phyloP scores from a whole-genome alignment of 176 grass and related monocot genomes.

The Musa acuminata region DNA sequence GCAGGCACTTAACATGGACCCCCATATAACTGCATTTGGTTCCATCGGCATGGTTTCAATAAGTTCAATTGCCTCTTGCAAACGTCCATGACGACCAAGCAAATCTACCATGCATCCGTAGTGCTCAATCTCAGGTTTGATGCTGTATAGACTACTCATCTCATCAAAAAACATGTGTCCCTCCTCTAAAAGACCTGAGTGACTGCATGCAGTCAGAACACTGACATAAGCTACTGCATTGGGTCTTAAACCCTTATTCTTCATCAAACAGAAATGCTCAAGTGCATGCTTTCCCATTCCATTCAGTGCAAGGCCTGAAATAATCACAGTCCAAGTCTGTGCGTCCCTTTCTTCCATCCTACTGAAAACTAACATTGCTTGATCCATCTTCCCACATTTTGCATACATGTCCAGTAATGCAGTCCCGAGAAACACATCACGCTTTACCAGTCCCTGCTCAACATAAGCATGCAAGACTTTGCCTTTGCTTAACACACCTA shows the following conservation, averaged over 20 bases:
- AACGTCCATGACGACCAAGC: conserved; percentile 37
- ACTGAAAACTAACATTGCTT: conserved; percentile 37
- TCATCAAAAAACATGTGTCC: conserved; percentile 42
- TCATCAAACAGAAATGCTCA: conserved; percentile 56
- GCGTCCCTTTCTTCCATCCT: conserved; percentile 40
- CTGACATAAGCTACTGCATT: conserved; percentile 50
- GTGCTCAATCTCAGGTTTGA: conserved; percentile 49
- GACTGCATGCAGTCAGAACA: conserved; percentile 65
- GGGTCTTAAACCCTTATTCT: conserved; percentile 31
- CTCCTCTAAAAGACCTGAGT: conserved; percentile 43
- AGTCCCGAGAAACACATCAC: conserved; percentile 50
- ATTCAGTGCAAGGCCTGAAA: conserved; percentile 50
- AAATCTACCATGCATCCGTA: conserved; percentile 86
- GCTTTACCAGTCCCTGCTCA: conserved; percentile 39
- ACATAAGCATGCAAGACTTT: conserved; percentile 48
- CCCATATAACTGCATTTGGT: conserved; percentile 58
- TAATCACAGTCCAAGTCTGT: conserved; percentile 50
- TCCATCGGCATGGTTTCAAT: conserved; percentile 50
- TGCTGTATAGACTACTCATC: conserved; percentile 44
- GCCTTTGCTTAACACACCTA: conserved; percentile 56
- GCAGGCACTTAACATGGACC: conserved; percentile 46
- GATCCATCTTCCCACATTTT: conserved; percentile 58
- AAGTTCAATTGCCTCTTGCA: conserved; percentile 56
- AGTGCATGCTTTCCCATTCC: conserved; percentile 52
- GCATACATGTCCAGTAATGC: conserved; percentile 72